These are phyloP conservation scores for Przewalskia tangutica DNA, from an alignment of 257 asterid genomes.

Conservation along the genomic window DNA sequence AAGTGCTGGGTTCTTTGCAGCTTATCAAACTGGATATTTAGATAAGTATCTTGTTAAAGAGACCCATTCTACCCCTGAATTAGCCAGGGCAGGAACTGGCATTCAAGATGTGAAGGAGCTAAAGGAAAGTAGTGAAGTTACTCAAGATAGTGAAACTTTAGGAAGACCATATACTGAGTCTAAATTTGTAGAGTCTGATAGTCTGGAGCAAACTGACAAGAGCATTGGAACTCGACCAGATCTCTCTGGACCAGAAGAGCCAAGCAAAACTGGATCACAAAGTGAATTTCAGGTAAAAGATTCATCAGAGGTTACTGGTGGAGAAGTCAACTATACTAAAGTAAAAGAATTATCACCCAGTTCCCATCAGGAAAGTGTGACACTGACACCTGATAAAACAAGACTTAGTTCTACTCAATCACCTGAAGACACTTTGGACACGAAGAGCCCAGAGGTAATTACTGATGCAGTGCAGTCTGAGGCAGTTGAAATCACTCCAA, in stretches of 20 bases:
- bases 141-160: conserved; percentile 23
- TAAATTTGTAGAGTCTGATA: conserved; percentile 20
- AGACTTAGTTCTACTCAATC: conserved; percentile 19
- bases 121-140: conserved; percentile 17
- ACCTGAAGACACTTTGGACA: conserved; percentile 33
- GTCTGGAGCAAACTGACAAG: conserved; percentile 29
- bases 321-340: conserved; percentile 20
- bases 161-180: conserved; percentile 13
- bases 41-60: conserved; percentile 51
- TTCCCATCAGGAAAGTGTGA: conserved; percentile 22
- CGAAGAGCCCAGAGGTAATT: conserved; percentile 30
- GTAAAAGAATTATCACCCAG: conserved; percentile 23
- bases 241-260: conserved; percentile 26
- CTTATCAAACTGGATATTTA: conserved; percentile 59
- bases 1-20: conserved; percentile 56
- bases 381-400: conserved; percentile 32
- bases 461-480: conserved; percentile 30
- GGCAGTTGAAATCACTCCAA: conserved; percentile 28
- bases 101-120: conserved; percentile 15
- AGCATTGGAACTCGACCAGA: conserved; percentile 31
- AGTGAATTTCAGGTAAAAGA: conserved; percentile 29
- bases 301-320: conserved; percentile 20
- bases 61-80: conserved; percentile 27
- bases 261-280: conserved; percentile 27
- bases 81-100: conserved; percentile 16